Percentiles rank a stretch among this genome's conserved stretches.
These are phyloP conservation scores for Chenopodium suecicum DNA, from an alignment of 148 eudicot genomes.

Conservation along the genomic window DNA sequence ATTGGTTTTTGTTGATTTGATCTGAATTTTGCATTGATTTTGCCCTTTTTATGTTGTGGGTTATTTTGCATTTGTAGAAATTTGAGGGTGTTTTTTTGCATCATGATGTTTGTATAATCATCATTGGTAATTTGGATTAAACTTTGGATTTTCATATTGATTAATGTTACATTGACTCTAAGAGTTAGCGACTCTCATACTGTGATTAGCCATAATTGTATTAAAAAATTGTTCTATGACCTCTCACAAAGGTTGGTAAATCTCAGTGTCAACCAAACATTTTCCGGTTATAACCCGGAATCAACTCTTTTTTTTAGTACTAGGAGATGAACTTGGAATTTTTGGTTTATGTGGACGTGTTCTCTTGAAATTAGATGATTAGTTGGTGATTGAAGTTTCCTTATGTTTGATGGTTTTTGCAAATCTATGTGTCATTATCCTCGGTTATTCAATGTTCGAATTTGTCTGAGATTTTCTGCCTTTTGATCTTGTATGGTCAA, in stretches of 20 bases:
- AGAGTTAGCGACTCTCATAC: no score
- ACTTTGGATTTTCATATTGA: not conserved
- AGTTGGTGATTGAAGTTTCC: not conserved
- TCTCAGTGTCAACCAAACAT: no score
- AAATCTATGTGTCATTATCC: constrained; percentile 3
- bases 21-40: not conserved
- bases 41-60: not conserved
- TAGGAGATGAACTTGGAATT: not conserved
- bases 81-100: not conserved
- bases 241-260: no score
- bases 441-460: not conserved
- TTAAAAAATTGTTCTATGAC: no score
- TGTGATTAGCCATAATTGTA: no score
- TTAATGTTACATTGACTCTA: no score
- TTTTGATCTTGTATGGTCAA: constrained; percentile 14
- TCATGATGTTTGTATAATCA: not conserved
- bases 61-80: not conserved
- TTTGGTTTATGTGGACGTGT: not conserved
- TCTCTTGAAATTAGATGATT: not conserved
- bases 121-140: not conserved
- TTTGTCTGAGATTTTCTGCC: constrained; percentile 10
- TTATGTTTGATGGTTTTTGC: not conserved
- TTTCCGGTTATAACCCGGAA: not conserved
- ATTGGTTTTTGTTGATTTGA: not conserved
- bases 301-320: not conserved